Base-by-base conservation (phyloP, 805 yeast genomes). In the Wickerhamomyces subpelliculosus region DNA sequence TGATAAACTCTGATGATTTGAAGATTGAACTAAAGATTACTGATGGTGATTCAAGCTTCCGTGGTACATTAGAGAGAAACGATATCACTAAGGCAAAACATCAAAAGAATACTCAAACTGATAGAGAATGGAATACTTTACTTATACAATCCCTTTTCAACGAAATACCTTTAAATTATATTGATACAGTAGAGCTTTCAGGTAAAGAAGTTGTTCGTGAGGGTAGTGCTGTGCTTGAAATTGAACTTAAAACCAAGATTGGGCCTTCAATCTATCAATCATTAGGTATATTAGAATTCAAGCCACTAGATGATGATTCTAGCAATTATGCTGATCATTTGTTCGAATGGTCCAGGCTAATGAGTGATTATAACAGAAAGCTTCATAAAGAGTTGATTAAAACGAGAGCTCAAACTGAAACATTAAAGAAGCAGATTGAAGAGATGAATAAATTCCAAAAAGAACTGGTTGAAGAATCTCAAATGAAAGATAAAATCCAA, bases 261-360 rank as follows among this genome's bases (percentile, higher is more conserved):
- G 48, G 46, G 2, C 26, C 40, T n/a, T 35, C 39, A 7, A 38
- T 47, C 14, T 35, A 27, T 38, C 41, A 39, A 33, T 41, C 27
- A 26, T 33, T 45, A 36, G 51, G 43, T 11, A 23, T 35, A 17
- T 41, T 37, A 13, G 26, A 37, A 3, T n/a, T 48, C 28, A 32
- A 35, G 3, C 25, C 11, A 4, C 37, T 21, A 7, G 30, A 27
- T 10, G 43, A 32, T 12, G 40, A 26, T 13, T 39, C 29, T 12
- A 41, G 28, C 5, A 35, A 24, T 12, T 28, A 36, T 5, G 46
- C 39, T 13, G 45, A 40, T 8, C 49, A 51, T 22, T 29, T 51
- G 10, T 53, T 51, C 20, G 45, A 34, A 9, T 51, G 55, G 56
- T 40, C 52, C 12, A 20, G 31, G 7, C 8, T 32, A 1, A 27